Evolutionary conservation across 495 filamentous ascomycete species (phyloP), one percentile per base, ranked within the genome.

Genomic region (Podospora fimiseda): DNA sequence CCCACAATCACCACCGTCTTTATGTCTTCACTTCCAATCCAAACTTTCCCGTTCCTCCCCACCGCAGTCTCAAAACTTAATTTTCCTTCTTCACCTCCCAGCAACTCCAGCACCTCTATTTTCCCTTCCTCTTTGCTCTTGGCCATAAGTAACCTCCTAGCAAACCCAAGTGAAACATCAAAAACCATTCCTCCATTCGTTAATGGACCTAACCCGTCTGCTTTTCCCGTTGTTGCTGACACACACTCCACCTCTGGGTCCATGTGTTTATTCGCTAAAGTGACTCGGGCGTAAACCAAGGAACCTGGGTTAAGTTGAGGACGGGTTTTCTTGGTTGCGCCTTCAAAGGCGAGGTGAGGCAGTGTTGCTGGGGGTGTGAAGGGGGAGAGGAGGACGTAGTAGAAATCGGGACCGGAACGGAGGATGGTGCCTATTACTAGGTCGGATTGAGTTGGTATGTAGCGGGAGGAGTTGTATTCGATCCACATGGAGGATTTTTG

Each of bases 161-260:
- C 86, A 76, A 96, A 84, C 0, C 86, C 86, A 1, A 87, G 75
- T 1, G 83, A 88, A 14, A 98, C 74, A 56, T 85, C 77, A 55
- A 92, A 96, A 11, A 91, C 65, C 86, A 92, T 96, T 2, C 93
- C 94, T 11, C 87, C 89, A n/a, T n/a, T n/a, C 21, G 78, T 86
- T 48, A 98, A 66, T 22, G 88, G 88, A 1, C 93, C 93, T 47
- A 97, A 73, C 0, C 92, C 94, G 37, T 95, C 91, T 6, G 85
- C 80, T 55, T 94, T 95, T 7, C 93, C 93, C 1, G 91, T 96
- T 1, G 83, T 76, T 0, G 88, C 78, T 39, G 89, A 86, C 18
- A 93, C 86, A 64, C 93, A 97, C 48, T 90, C 87, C 5, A 98
- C 74, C 64, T 98, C 93, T 0, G 89, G 80, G 58, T 96, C 89